A percentile compares a stretch with the other conserved stretches of the same genome.
Conservation (phyloP, 2,329 filamentous ascomycete genomes). For the Verticillium nubilum region DNA sequence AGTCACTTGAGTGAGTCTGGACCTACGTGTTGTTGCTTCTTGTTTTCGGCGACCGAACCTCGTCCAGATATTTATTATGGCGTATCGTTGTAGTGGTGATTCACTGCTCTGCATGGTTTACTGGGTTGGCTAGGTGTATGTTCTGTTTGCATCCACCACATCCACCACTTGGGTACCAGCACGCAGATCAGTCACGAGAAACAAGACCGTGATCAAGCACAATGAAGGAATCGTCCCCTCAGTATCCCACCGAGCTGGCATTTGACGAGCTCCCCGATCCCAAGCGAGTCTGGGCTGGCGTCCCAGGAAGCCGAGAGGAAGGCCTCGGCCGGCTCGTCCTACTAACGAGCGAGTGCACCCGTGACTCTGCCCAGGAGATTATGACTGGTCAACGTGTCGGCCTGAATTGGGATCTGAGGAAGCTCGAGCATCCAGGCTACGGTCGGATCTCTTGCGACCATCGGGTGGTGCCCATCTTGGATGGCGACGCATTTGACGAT, state of each 20-base stretch:
- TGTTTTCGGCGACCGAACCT: background rate
- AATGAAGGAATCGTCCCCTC: background rate
- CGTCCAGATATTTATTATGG: background rate
- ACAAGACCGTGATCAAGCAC: background rate
- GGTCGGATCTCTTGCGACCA: slow-evolving; percentile 44
- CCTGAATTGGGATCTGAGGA: slow-evolving; percentile 51
- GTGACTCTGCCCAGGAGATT: slow-evolving; percentile 44
- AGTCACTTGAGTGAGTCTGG: background rate
- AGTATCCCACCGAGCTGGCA: background rate
- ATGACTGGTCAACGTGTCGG: slow-evolving; percentile 43
- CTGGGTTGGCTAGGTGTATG: background rate
- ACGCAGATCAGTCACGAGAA: background rate
- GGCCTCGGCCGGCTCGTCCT: slow-evolving; percentile 44
- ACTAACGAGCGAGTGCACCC: slow-evolving; percentile 45
- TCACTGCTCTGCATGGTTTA: background rate
- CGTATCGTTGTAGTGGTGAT: background rate
- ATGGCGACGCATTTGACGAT: slow-evolving; percentile 43
- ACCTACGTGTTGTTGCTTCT: background rate
- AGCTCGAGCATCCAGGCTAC: slow-evolving; percentile 49
- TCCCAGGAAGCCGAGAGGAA: slow-evolving; percentile 40
- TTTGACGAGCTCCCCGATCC: slow-evolving; percentile 42
- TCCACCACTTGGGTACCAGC: background rate
- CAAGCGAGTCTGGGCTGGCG: slow-evolving; percentile 39
- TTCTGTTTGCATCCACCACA: background rate
- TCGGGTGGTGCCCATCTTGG: slow-evolving; percentile 41